Base-by-base conservation (phyloP, 495 filamentous ascomycete species). In the Hypomontagnella monticulosa region DNA sequence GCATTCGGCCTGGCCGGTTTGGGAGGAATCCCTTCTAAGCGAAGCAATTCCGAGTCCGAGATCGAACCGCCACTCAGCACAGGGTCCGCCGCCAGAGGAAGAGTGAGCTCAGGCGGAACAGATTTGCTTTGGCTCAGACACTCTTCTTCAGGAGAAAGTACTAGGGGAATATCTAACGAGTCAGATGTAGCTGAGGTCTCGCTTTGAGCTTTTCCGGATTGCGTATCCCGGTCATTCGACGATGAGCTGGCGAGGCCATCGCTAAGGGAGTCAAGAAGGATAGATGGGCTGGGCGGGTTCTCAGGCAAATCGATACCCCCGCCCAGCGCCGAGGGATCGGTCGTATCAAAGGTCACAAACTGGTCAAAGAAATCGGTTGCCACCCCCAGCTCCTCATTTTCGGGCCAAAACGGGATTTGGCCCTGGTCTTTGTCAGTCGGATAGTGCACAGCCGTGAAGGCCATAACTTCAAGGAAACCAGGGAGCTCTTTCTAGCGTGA, bases 331-430 rank as follows among this genome's bases (percentile, higher is more conserved):
- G 62, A 36, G 14, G 66, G 59, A 57, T 74, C 66, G 27, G 58
- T 51, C 14, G 54, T 59, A 49, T 81, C 78, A 67, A 81, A 77
- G 66, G 76, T 72, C 49, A 82, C 62, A 57, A 76, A 82, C 52
- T 82, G 75, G 33, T 81, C 80, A 79, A 80, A 79, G 76, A 81
- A 76, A 11, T 80, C 78, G 19, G 66, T 63, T 49, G 78, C 61
- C 55, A 67, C 72, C 47, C 62, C 73, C 9, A 77, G 71, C 65
- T 73, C 73, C 40, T 63, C 73, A 50, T 58, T 58, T 51, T 79
- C 76, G 32, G 72, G 73, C 73, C 76, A 76, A 60, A 61, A 73
- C 30, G 70, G 69, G 55, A 67, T 57, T 41, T 63, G 61, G 61
- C 54, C 70, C 49, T 68, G 67, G 60, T 72, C 78, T 79, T 80